Conservation (phyloP, 2,329 filamentous ascomycete genomes). For the Diaporthe citrichinensis region DNA sequence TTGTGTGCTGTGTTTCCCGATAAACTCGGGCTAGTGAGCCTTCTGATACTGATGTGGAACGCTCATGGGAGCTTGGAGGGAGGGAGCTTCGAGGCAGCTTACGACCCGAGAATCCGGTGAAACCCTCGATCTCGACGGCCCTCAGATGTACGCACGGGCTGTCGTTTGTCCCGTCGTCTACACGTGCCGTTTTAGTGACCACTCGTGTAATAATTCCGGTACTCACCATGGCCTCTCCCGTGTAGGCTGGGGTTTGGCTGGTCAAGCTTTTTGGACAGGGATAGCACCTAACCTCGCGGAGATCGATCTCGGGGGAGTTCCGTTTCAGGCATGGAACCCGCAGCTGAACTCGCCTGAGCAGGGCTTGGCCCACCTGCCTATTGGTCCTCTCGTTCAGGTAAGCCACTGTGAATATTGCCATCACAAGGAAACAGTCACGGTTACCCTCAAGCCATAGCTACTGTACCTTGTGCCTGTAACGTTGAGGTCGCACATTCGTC, state of each 20-base stretch:
- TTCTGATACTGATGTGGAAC: constrained; percentile 30
- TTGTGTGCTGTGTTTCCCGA: constrained; percentile 11
- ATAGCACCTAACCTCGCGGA: background rate
- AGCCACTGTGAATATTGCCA: background rate
- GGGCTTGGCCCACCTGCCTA: background rate
- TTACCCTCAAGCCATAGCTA: background rate
- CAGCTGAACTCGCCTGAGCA: background rate
- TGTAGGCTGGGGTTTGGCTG: background rate
- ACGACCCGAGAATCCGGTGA: constrained; percentile 22
- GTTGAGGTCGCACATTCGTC: background rate
- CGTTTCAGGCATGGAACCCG: background rate
- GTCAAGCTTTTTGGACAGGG: constrained; percentile 29
- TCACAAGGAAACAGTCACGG: background rate
- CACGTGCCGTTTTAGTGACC: background rate
- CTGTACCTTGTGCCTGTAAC: background rate
- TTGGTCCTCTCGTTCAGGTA: background rate
- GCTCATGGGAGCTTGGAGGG: constrained; percentile 19
- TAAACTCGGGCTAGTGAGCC: constrained; percentile 25
- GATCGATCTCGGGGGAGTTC: constrained; percentile 5
- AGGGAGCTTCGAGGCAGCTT: background rate
- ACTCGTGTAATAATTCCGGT: background rate
- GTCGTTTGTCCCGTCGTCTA: background rate
- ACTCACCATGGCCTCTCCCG: background rate
- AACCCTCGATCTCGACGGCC: background rate
- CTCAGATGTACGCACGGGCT: constrained; percentile 10